A percentile compares a stretch with the other conserved stretches of the same genome.
These are phyloP conservation scores for Neocallimastix lanati DNA, from an alignment of 192 early-diverging fungal genomes.

Conservation along the genomic window DNA sequence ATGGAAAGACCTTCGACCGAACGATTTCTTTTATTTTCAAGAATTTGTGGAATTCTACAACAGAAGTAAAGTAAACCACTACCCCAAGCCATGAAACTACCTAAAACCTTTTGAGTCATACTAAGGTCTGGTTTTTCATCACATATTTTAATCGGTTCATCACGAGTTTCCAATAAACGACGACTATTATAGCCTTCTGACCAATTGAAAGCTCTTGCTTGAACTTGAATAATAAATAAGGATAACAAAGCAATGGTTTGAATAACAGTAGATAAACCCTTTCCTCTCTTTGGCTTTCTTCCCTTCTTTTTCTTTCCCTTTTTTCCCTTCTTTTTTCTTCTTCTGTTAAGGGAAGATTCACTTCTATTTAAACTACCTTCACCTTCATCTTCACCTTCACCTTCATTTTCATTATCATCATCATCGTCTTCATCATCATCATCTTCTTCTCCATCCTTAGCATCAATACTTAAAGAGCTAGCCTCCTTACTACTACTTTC, in stretches of 20 bases:
- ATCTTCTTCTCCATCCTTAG: neutral
- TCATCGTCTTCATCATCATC: neutral
- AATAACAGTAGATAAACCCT: neutral
- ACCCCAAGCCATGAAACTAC: conserved; percentile 43
- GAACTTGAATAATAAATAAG: neutral
- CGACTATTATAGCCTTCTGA: neutral
- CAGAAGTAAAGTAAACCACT: conserved; percentile 53
- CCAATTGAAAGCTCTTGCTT: neutral
- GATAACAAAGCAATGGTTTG: neutral
- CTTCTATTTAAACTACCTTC: neutral
- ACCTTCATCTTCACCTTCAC: neutral
- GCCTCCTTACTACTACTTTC: neutral
- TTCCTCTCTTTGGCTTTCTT: neutral
- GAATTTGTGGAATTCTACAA: conserved; percentile 62
- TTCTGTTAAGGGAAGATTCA: neutral
- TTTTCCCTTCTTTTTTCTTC: neutral
- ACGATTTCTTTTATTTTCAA: conserved; percentile 51
- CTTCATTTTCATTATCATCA: neutral
- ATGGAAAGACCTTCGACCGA: conserved; percentile 62
- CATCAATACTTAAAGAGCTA: neutral
- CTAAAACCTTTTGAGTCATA: neutral
- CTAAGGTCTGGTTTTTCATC: neutral
- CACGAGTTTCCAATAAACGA: too few relatives aligned
- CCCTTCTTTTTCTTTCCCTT: neutral
- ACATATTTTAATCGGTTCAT: neutral